A percentile compares a stretch with the other conserved stretches of the same genome.
phyloP scores from a whole-genome alignment of 2,329 filamentous ascomycete genomes.

The Fusarium metavorans region DNA sequence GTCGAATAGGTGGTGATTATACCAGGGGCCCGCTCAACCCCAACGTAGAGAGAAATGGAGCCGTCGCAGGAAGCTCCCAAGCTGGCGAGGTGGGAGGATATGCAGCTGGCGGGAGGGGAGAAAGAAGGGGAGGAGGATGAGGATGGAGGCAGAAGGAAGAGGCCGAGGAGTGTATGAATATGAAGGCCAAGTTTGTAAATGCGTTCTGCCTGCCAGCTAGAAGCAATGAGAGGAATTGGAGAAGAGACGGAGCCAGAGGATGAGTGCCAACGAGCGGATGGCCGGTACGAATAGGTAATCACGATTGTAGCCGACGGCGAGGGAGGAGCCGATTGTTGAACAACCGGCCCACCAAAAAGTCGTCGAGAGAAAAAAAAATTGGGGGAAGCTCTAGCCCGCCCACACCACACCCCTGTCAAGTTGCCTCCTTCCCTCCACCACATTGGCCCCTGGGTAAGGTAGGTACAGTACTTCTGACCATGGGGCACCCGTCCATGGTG shows the following conservation, averaged over 20 bases:
- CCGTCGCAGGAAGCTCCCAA: conserved; percentile 42
- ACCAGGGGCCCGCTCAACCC: conserved; percentile 44
- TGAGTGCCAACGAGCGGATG: conserved; percentile 35
- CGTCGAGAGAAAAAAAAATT: conserved; percentile 50
- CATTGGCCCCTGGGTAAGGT: conserved; percentile 23
- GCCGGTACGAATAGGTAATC: conserved; percentile 45
- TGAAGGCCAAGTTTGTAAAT: conserved; percentile 39
- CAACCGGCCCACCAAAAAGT: conserved; percentile 50
- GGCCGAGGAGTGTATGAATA: conserved; percentile 40
- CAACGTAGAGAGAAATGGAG: conserved; percentile 39
- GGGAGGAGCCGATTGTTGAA: conserved; percentile 52
- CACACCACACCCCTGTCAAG: conserved; percentile 28
- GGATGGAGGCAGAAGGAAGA: conserved; percentile 42
- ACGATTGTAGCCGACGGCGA: conserved; percentile 45
- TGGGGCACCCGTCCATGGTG: conserved; percentile 4
- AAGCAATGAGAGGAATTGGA: conserved; percentile 42
- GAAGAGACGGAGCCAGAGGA: conserved; percentile 36
- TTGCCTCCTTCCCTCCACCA: conserved; percentile 34
- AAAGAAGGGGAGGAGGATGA: conserved; percentile 30
- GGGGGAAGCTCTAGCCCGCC: conserved; percentile 46
- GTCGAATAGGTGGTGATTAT: conserved; percentile 41
- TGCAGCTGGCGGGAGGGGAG: conserved; percentile 42
- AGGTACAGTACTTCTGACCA: conserved; percentile 15
- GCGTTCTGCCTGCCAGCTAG: conserved; percentile 45
- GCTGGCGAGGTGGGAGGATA: conserved; percentile 36